Evolutionary conservation across 2,329 filamentous ascomycete species (phyloP), one percentile per base, ranked within the genome.

Genomic region (Hypoxylon sp.): DNA sequence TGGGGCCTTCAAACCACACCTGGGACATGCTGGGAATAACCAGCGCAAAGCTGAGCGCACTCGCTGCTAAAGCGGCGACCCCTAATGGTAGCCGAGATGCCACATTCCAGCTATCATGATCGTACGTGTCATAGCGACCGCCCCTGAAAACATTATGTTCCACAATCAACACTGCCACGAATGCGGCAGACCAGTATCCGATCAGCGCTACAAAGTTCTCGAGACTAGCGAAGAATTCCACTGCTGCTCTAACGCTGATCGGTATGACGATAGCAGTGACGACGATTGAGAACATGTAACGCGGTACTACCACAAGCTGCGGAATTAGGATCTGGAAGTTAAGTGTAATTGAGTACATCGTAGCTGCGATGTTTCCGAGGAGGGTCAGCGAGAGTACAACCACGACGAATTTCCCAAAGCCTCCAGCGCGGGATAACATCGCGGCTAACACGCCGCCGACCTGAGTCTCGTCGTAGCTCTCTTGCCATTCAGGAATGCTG

Each of bases 261-360:
- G 87, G 86, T 63, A 91, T 89, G 72, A 89, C 83, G 70, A 91
- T 83, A 37, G 83, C 85, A 1, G 88, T 87, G 46, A 87, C 84
- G 63, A 89, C 77, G 50, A 91, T 74, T 37, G 87, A 83, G 73
- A 88, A 90, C 56, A 88, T 72, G 67, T 86, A 84, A 3, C 89
- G 86, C 4, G 86, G 88, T 2, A 90, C 81, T 47, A 83, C 81
- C 61, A 85, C 81, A 31, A 90, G 82, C 65, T 82, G 83, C 0
- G 89, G 88, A 3, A 88, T 77, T 19, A 91, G 78, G 71, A 89
- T 87, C 78, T 91, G 88, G 77, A 90, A 87, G 81, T 90, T 90
- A 70, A 91, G 82, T 3, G 87, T 87, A 71, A 90, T 84, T 73
- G 86, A 85, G 80, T 91, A 91, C 78, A 87, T 85, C 14, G 86